phyloP scores from a whole-genome alignment of 192 early-diverging fungal genomes.

The Pilaira anomala region DNA sequence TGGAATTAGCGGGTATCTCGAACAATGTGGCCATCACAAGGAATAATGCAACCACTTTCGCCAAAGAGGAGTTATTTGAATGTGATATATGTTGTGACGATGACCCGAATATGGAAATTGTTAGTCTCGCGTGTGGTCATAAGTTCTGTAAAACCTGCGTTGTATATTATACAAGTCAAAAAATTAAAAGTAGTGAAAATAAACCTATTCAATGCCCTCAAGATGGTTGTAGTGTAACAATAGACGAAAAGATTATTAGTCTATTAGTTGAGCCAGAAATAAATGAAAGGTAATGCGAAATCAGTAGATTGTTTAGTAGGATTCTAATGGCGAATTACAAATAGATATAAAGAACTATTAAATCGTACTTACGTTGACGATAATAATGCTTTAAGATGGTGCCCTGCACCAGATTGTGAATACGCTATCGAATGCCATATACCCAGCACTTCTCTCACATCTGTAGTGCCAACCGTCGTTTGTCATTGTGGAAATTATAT shows the following conservation, averaged over 20 bases:
- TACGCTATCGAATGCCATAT: slow-evolving; percentile 91
- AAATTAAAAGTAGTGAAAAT: slow-evolving; percentile 84
- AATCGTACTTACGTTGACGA: slow-evolving; percentile 94
- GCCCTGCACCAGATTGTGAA: slow-evolving; percentile 94
- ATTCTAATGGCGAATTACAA: background rate
- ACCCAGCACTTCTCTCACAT: slow-evolving; percentile 57
- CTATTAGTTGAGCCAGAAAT: slow-evolving; percentile 56
- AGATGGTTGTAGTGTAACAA: slow-evolving; percentile 70
- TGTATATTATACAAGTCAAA: slow-evolving; percentile 75
- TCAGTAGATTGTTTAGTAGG: background rate
- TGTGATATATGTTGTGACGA: slow-evolving; percentile 94
- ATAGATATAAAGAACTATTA: slow-evolving; percentile 73
- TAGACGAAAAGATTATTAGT: slow-evolving; percentile 81
- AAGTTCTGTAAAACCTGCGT: slow-evolving; percentile 89
- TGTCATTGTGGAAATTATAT: slow-evolving; percentile 80
- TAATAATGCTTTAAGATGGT: slow-evolving; percentile 80
- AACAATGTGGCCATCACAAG: slow-evolving; percentile 45
- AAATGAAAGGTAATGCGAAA: slow-evolving; percentile 52
- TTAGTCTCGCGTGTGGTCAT: slow-evolving; percentile 85
- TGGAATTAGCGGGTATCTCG: slow-evolving; percentile 68
- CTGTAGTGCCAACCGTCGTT: slow-evolving; percentile 81
- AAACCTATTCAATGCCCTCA: slow-evolving; percentile 84
- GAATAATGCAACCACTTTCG: background rate
- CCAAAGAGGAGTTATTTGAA: slow-evolving; percentile 43
- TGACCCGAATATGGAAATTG: slow-evolving; percentile 50